Base-by-base conservation (phyloP, 129 eudicot species). In the Helianthus tuberosus region DNA sequence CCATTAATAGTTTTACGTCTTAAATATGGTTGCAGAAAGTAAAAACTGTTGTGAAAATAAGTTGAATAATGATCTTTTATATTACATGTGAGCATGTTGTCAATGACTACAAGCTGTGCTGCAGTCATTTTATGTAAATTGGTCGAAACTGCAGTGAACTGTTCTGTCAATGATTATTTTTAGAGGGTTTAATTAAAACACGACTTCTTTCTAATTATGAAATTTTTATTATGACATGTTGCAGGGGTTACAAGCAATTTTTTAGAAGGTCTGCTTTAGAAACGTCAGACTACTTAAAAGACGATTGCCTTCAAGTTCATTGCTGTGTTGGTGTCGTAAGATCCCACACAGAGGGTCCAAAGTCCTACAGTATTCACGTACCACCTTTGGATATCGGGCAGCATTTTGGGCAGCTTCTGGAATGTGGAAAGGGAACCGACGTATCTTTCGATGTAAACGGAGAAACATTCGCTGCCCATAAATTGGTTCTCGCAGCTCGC, bases 231-330 rank as follows among this genome's bases (percentile, higher is more conserved):
- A 43, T 70, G 64, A 43, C n/a, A 17, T 73, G 72, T 23, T 81
- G 74, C 79, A 92, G 96, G 98, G 98, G 98, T 20, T 92, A 92
- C 81, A 92, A 92, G 67, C 80, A 91, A 16, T 92, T 92, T 72
- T 89, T 78, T 25, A 92, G 71, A 73, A 85, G 98, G 82, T 75
- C 84, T 17, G 38, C 81, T 66, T 71, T 92, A 78, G 98, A 92
- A 85, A 59, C 91, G 62, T 92, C 98, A 13, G 44, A 59, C 16
- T 92, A 87, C 87, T 85, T 92, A 71, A 89, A 87, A 73, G 96
- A 87, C 38, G 98, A 92, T 76, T 92, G 96, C 78, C 98, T 89
- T 71, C 86, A 85, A 47, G 89, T 92, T 68, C 96, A 82, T 72
- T 89, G 96, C 78, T 85, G 88, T 66, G 98, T 92, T 72, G 98